A percentile compares a stretch with the other conserved stretches of the same genome.
phyloP scores from a whole-genome alignment of 129 eudicot genomes.

The Centaurea solstitialis region DNA sequence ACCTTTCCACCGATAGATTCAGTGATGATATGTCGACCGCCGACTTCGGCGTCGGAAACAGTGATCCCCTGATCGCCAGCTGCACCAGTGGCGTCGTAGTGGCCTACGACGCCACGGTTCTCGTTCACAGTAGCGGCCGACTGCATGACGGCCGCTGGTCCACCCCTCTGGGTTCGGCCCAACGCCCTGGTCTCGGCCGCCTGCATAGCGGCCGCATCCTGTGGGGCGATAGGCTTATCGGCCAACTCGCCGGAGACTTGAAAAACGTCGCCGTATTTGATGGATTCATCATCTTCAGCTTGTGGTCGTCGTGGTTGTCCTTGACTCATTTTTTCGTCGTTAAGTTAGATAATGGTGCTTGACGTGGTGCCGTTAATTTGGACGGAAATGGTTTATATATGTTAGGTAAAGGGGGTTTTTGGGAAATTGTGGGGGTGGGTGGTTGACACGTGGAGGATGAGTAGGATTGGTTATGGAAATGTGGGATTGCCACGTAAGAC shows the following conservation, averaged over 20 bases:
- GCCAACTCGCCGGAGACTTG: slow-evolving; percentile 51
- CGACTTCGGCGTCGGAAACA: slow-evolving; percentile 40
- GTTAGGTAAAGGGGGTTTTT: neutral
- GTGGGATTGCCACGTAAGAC: neutral
- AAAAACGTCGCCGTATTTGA: slow-evolving; percentile 74
- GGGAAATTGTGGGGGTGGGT: neutral
- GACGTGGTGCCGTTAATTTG: neutral
- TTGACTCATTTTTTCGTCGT: slow-evolving; percentile 36
- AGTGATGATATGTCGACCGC: slow-evolving; percentile 36
- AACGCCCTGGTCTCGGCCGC: slow-evolving; percentile 56
- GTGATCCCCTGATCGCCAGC: slow-evolving; percentile 36
- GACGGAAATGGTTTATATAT: neutral
- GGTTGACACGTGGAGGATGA: slow-evolving; percentile 1
- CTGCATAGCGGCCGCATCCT: slow-evolving; percentile 70
- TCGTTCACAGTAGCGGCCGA: slow-evolving; percentile 57
- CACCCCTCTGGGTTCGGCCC: slow-evolving; percentile 51
- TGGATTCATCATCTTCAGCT: slow-evolving; percentile 16
- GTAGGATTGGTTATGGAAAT: neutral
- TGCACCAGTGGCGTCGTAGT: slow-evolving; percentile 3
- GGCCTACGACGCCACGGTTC: slow-evolving; percentile 51
- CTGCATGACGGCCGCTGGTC: slow-evolving; percentile 70
- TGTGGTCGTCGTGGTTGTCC: slow-evolving; percentile 35
- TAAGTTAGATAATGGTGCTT: neutral
- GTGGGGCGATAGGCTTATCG: slow-evolving; percentile 51
- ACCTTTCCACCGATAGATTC: slow-evolving; percentile 61